Base-by-base conservation (phyloP, 176 grass and related monocot species). In the Neostapfia colusana region DNA sequence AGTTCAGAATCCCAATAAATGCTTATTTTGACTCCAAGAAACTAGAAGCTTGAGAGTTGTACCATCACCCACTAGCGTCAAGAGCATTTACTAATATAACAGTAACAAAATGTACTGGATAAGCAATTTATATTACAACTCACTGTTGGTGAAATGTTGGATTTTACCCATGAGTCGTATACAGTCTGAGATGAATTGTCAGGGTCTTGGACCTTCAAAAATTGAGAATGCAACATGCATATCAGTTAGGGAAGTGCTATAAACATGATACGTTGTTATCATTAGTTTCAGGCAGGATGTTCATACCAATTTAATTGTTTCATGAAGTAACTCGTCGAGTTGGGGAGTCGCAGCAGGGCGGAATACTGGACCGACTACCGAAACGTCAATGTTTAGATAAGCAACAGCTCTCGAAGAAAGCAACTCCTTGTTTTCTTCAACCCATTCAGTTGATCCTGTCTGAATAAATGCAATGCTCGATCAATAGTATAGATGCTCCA, bases 391-490 rank as follows among this genome's bases (percentile, higher is more conserved):
- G 65, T 98, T 98, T 43, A 94, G 76, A 86, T 97, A 97, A 25
- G 91, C 91, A 82, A 94, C 87, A 67, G 91, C 91, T 48, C 79
- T 80, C 5, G 82, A 82, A 54, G 87, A 75, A 61, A 98, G 69
- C 71, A 94, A 65, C 64, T 94, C 89, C 75, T 25, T 63, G 73
- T 98, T 98, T 86, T 94, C 91, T 84, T 98, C 95, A 56, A 98
- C 95, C 95, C 95, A 98, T 84, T 94, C 95, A 61, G 91, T 98
- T 4, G 95, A 98, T 68, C 91, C 91, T 70, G 90, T 92, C 95
- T 97, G 85, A 67, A 79, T 43, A 34, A 86, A 76, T 21, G 34
- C 40, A 77, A 55, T 65, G 43, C 62, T 10, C 15, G 4, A 41
- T 51, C 10, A 69, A 18, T 49, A 69, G n/a, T 28, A 38, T 11